Conservation (phyloP, 2,329 filamentous ascomycete genomes). For the Coniochaeta hoffmannii region DNA sequence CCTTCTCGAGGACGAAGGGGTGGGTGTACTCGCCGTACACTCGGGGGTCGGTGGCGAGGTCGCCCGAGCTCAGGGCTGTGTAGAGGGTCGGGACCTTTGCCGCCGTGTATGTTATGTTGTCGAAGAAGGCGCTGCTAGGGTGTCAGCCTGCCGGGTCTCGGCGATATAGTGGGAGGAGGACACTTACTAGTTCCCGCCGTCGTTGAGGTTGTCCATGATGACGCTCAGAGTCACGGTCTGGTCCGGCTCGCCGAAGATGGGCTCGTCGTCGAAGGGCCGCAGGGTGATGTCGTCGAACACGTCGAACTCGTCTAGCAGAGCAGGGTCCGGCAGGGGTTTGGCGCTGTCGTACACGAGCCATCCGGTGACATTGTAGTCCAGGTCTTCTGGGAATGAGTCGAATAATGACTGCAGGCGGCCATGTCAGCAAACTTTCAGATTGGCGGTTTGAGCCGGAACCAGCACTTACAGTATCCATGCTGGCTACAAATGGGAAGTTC, state of each 20-base stretch:
- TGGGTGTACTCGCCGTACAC: constrained; percentile 63
- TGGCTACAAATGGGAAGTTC: constrained; percentile 62
- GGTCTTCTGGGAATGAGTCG: constrained; percentile 54
- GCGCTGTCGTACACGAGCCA: constrained; percentile 52
- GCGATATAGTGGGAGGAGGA: not conserved
- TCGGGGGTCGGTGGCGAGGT: constrained; percentile 47
- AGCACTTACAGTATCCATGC: constrained; percentile 56
- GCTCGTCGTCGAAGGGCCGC: constrained; percentile 58
- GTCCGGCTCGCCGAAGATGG: constrained; percentile 54
- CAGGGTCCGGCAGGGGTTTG: constrained; percentile 40
- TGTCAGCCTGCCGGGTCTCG: constrained; percentile 2
- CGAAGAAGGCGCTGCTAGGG: constrained; percentile 50
- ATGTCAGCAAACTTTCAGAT: not conserved
- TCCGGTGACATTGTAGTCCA: constrained; percentile 64
- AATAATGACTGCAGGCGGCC: constrained; percentile 49
- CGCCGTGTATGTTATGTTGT: constrained; percentile 66
- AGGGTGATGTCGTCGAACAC: constrained; percentile 67
- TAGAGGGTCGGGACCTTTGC: constrained; percentile 78
- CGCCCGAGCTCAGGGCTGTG: constrained; percentile 58
- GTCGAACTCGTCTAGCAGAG: constrained; percentile 51
- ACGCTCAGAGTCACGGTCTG: constrained; percentile 56
- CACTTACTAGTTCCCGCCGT: constrained; percentile 59
- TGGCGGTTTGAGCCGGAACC: not conserved
- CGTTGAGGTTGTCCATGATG: constrained; percentile 57
- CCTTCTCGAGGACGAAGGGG: constrained; percentile 59